Base-by-base conservation (phyloP, 2,329 filamentous ascomycete species). In the Aspergillus hortae region DNA sequence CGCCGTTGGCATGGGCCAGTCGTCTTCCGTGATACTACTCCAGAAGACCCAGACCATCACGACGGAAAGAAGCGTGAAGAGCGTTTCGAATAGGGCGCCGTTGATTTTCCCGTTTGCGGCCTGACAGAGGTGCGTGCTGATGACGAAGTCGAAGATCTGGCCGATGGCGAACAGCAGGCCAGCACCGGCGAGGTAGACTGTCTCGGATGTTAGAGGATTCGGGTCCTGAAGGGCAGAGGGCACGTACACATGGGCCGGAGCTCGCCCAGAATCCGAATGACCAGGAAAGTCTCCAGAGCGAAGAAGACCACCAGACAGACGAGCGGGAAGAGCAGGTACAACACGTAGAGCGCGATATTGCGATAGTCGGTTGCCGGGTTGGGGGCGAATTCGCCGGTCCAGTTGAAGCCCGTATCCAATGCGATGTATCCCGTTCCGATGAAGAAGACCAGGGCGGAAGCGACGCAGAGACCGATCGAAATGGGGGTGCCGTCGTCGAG, bases 11-110 rank as follows among this genome's bases (percentile, higher is more conserved):
- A 38, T 78, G 2, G 92, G 90, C 94, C 94, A 99, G 76, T 96
- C 92, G 66, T 99, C 94, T 74, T 99, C 94, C 14, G 94, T 99
- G 64, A 99, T 99, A 75, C 91, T 96, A 44, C 91, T 95, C 94
- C 94, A 99, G 79, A 99, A 99, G 52, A 89, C 73, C 92, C 94
- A 99, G 58, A 96, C 76, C 74, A 84, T 84, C 15, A 90, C 80
- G 4, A 99, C 90, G 0, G 92, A 81, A 11, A 92, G 75, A 1
- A 96, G 78, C 0, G 92, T 97, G 75, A 99, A 97, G 6, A 97
- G 77, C 0, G 92, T 95, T 71, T 96, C 84, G 71, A 99, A 99
- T 1, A 99, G 74, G 5, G 92, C 85, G 46, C 94, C 94, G 67
- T 99, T 92, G 66, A 99, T 95, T 70, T 89, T 91, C 59, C 91